Evolutionary conservation across 441 rosid genomes (phyloP).

Genomic region (Euphorbia schlechtendalii): DNA sequence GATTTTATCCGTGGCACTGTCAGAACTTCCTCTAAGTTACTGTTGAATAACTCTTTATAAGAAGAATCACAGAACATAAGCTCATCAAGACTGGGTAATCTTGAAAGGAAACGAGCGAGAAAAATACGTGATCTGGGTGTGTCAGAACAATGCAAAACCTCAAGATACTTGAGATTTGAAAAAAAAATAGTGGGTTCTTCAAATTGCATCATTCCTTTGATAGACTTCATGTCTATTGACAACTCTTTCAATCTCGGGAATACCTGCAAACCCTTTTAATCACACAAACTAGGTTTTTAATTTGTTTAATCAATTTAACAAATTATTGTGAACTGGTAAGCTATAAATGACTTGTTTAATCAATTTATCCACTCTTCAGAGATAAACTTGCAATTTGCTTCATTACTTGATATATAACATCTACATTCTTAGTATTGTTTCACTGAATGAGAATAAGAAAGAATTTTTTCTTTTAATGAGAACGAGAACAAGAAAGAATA

Average conservation of each 20-base stretch:
- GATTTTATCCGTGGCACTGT: neutral
- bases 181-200: conserved; percentile 11
- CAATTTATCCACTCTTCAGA: no score
- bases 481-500: no score
- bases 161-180: neutral
- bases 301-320: no score
- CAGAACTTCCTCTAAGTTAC: neutral
- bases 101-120: neutral
- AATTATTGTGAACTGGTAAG: no score
- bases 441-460: no score
- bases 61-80: conserved; percentile 13
- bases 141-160: conserved; percentile 4
- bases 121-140: conserved; percentile 4
- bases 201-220: neutral
- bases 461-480: no score
- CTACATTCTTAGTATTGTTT: no score
- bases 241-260: neutral
- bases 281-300: no score
- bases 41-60: neutral
- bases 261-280: neutral
- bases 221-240: neutral
- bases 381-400: no score
- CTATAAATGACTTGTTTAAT: no score
- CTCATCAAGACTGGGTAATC: neutral
- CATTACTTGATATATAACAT: no score